A percentile compares a stretch with the other conserved stretches of the same genome.
Evolutionary conservation across 2,329 filamentous ascomycete genomes (phyloP).

Genomic region (Ampelomyces quisqualis): DNA sequence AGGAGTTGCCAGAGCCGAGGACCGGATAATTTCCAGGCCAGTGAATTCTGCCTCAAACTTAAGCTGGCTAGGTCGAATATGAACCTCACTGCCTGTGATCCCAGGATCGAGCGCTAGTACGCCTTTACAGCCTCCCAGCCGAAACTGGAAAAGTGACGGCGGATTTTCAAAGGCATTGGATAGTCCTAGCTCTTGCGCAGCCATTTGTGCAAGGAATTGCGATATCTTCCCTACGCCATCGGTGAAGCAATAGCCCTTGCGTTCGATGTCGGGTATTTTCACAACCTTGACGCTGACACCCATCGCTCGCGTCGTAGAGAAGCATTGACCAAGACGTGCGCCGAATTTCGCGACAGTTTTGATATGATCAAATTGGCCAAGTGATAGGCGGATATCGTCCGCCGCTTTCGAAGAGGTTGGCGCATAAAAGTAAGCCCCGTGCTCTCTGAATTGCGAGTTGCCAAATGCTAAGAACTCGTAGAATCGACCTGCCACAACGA

Average conservation of each 20-base stretch:
- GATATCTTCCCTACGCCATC: conserved; percentile 97
- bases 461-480: conserved; percentile 94
- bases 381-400: conserved; percentile 76
- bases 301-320: conserved; percentile 85
- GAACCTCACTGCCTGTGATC: conserved; percentile 66
- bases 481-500: conserved; percentile 74
- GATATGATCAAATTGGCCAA: conserved; percentile 84
- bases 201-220: conserved; percentile 68
- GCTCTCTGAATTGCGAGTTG: conserved; percentile 90
- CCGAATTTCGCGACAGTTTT: conserved; percentile 84
- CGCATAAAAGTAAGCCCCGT: conserved; percentile 91
- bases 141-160: conserved; percentile 88
- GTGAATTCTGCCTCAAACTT: conserved; percentile 77
- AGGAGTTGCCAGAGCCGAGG: conserved; percentile 72
- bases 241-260: conserved; percentile 72
- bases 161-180: conserved; percentile 54
- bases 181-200: conserved; percentile 68
- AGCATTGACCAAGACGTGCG: conserved; percentile 88
- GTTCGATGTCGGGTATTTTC: conserved; percentile 68
- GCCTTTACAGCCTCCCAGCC: conserved; percentile 89
- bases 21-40: conserved; percentile 80
- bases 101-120: conserved; percentile 75
- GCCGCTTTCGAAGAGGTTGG: conserved; percentile 67
- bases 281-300: conserved; percentile 61
- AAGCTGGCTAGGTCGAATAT: conserved; percentile 79